Base-by-base conservation (phyloP, 2,329 filamentous ascomycete species). In the Botrytis fragariae region DNA sequence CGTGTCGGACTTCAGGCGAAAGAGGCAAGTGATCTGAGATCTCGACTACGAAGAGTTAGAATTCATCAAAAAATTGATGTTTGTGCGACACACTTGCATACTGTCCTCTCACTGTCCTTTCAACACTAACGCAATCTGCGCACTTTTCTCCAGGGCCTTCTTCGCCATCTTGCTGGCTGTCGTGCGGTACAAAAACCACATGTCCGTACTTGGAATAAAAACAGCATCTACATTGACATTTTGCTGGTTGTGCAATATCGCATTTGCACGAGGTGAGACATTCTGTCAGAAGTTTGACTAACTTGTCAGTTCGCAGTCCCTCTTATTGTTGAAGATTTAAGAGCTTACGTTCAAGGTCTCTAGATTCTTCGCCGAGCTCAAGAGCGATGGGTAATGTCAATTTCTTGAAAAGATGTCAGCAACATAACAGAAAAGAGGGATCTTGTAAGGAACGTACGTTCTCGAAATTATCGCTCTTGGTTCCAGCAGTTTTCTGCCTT, bases 231-330 rank as follows among this genome's bases (percentile, higher is more conserved):
- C 45, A 68, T 25, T 57, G 35, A 18, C 35, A 68, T 42, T 54
- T 54, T 2, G 64, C 64, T 12, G 64, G 64, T 35, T 68, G 45
- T 1, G 64, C 64, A 22, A 68, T 57, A 68, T 68, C 45, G 48
- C 64, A 68, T 57, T 10, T 14, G 9, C 9, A 22, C 9, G 48
- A 57, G 18, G 64, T n/a, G 25, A 57, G 45, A 42, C 64, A 68
- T 16, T 32, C 51, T 14, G n/a, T n/a, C 35, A 57, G 37, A n/a
- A 68, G 45, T 68, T 68, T 68, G 35, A 68, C 64, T 68, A 7
- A 3, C 1, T 9, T 29, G 5, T 68, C 8, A 68, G 48, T 9
- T 29, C 22, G 32, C 10, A 10, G 7, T 37, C 8, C 37, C 25
- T 35, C 7, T n/a, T 1, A 25, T 29, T n/a, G 37, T 1, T 14